Percentiles rank a stretch among this genome's conserved stretches.
Conservation (phyloP, 2,329 filamentous ascomycete species). For the Cordyceps pruinosa region DNA sequence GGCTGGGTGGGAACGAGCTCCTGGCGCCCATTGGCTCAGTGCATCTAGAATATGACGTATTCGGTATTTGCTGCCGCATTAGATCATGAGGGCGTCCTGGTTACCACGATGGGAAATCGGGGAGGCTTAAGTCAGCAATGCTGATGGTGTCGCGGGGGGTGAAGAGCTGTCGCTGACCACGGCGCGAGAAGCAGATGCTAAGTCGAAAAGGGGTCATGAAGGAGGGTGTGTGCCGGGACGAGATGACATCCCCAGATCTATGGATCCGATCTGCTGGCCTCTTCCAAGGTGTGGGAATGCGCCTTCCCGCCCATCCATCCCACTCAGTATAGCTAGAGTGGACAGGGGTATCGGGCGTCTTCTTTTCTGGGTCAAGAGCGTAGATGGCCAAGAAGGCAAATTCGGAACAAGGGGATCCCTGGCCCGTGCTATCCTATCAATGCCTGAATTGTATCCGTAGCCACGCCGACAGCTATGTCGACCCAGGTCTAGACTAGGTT, state of each 20-base stretch:
- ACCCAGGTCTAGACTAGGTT: neutral
- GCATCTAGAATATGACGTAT: neutral
- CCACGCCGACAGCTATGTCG: neutral
- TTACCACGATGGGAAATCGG: constrained; percentile 11
- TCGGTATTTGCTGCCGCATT: constrained; percentile 3
- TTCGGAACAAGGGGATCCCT: neutral
- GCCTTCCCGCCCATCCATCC: constrained; percentile 1
- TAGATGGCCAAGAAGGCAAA: constrained; percentile 2
- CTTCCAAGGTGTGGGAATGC: neutral
- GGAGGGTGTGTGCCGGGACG: neutral
- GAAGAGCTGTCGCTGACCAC: neutral
- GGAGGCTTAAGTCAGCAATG: constrained; percentile 12
- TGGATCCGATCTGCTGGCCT: constrained; percentile 3
- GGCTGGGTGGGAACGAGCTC: neutral
- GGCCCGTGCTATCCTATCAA: neutral
- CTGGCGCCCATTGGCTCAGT: neutral
- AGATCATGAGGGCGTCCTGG: constrained; percentile 6
- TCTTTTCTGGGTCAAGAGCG: neutral
- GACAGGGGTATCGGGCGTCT: constrained; percentile 7
- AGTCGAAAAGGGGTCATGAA: neutral
- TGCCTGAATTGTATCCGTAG: neutral
- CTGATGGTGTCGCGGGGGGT: constrained; percentile 1
- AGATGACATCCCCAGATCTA: constrained; percentile 8
- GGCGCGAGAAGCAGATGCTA: neutral
- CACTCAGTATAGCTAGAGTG: neutral